A percentile compares a stretch with the other conserved stretches of the same genome.
Evolutionary conservation across 2,329 filamentous ascomycete species (phyloP).

Genomic region (Aspergillus hortae): DNA sequence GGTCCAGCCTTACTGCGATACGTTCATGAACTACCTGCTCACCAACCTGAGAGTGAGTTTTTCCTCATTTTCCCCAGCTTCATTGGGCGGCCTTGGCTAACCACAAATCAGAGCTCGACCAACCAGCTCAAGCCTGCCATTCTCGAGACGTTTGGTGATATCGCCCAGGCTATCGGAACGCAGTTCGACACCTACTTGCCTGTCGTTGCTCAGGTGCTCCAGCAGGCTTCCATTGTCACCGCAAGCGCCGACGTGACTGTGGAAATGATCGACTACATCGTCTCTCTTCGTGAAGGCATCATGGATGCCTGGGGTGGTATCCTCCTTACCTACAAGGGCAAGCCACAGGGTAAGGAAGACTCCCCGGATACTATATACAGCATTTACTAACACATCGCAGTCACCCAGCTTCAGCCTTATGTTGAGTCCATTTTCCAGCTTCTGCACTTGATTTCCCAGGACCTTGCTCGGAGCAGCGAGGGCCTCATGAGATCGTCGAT

Average conservation of each 20-base stretch:
- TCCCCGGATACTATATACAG: background rate
- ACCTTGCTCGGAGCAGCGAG: conserved; percentile 88
- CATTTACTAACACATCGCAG: conserved; percentile 40
- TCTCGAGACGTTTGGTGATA: conserved; percentile 95
- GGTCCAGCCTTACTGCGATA: conserved; percentile 91
- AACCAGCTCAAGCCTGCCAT: conserved; percentile 99
- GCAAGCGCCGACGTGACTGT: conserved; percentile 76
- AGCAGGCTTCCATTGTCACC: conserved; percentile 84
- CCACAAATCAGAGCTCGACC: conserved; percentile 62
- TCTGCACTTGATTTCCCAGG: conserved; percentile 73
- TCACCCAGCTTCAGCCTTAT: conserved; percentile 68
- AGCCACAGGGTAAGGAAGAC: conserved; percentile 34
- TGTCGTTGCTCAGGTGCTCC: conserved; percentile 88
- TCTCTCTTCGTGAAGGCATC: conserved; percentile 92
- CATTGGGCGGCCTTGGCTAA: conserved; percentile 29
- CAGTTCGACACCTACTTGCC: conserved; percentile 90
- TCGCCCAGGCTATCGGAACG: conserved; percentile 87
- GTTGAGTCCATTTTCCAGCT: conserved; percentile 84
- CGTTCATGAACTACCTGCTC: conserved; percentile 96
- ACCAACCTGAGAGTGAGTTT: conserved; percentile 73
- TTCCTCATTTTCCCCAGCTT: background rate
- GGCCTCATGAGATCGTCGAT: conserved; percentile 88
- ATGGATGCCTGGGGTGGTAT: conserved; percentile 99
- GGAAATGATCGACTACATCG: conserved; percentile 95
- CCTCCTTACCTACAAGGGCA: conserved; percentile 86